Evolutionary conservation across 2,329 filamentous ascomycete genomes (phyloP), one percentile per base, ranked within the genome.

Genomic region (Seiridium unicorne): DNA sequence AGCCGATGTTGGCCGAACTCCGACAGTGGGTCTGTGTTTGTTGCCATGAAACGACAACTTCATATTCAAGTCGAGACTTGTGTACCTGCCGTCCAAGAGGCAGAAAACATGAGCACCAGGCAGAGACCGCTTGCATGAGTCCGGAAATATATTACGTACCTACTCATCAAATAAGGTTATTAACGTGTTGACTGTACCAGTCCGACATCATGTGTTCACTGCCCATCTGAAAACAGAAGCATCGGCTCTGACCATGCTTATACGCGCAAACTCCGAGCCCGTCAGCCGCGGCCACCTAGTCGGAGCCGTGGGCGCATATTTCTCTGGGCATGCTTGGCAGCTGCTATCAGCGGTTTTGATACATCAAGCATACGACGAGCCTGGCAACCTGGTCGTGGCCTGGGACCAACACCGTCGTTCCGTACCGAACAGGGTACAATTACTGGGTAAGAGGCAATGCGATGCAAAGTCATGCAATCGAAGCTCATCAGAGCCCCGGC

Each of bases 211-310:
- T 26, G 2, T 26, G 2, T 2, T 26, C 5, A 9, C 6, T 54
- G 11, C 48, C 11, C 4, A 38, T n/a, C 11, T 35, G 34, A 9
- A 13, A 6, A 34, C n/a, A 35, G 8, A 1, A 35, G 6, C 10
- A 53, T 35, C 10, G 32, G 35, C 18, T 13, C 11, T n/a, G 10
- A 36, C 35, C 40, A 10, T n/a, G 18, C 18, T 47, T 48, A 57
- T 48, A 31, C n/a, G 54, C 44, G 54, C 42, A 48, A 57, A 57
- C 44, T 44, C 54, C 54, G 54, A 57, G 54, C 54, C 54, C 42
- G 47, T 35, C 13, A 10, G 49, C 32, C 49, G 31, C 49, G n/a
- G 9, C 32, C 9, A 38, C 13, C 51, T 44, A 31, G 31, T 55
- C 51, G 51, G 51, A 55, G 51, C 51, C 51, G 51, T 18, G 18